These are phyloP conservation scores for Acanthochlamys bracteata DNA, from an alignment of 106 monocot genomes.

Conservation along the genomic window DNA sequence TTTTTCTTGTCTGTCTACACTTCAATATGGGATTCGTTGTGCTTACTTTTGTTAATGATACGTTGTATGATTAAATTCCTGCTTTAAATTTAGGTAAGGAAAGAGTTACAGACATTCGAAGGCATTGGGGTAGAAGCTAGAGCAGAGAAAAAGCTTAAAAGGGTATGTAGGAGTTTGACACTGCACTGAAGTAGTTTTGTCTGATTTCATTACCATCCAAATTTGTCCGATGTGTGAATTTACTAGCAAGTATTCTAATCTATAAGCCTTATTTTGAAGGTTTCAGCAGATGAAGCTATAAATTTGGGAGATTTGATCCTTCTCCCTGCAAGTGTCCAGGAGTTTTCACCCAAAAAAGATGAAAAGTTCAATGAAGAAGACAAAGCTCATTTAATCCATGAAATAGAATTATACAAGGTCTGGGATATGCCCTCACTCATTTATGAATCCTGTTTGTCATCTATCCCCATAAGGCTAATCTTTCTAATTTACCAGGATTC, in stretches of 20 bases:
- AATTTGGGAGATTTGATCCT: conserved; percentile 64
- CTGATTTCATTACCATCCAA: not conserved
- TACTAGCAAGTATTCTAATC: conserved; percentile 21
- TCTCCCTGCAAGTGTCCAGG: conserved; percentile 47
- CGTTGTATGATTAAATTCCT: no score
- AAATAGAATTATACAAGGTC: conserved; percentile 82
- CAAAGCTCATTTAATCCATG: conserved; percentile 48
- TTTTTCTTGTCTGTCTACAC: no score
- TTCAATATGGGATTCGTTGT: no score
- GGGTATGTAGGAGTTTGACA: not conserved
- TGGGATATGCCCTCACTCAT: not conserved
- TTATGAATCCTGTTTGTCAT: not conserved
- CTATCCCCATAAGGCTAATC: not conserved
- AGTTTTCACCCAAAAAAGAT: conserved; percentile 15
- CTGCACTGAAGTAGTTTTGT: not conserved
- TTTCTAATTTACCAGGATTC: conserved; percentile 42
- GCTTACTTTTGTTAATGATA: no score
- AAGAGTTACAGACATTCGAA: not conserved
- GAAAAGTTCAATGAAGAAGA: conserved; percentile 20
- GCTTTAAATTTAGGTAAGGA: no score
- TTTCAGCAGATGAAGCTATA: conserved; percentile 64
- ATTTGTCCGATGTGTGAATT: not conserved
- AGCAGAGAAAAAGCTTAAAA: not conserved
- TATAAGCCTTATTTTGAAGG: conserved; percentile 38
- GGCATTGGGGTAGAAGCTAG: not conserved